Conservation (phyloP, 306 rosid species). For the barrel medic (Medicago truncatula) region DNA sequence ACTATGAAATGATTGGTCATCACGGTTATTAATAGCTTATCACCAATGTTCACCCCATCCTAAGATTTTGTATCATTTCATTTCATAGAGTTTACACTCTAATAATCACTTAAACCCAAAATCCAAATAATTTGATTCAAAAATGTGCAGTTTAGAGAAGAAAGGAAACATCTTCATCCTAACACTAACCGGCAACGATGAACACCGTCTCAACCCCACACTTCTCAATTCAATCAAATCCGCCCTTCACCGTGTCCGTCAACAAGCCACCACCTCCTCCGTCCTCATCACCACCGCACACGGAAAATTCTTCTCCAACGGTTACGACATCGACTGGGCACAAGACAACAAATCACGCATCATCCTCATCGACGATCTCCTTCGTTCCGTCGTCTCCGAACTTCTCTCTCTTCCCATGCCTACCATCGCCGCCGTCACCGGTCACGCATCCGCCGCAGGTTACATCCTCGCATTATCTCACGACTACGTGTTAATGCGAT, state of each 20-base stretch:
- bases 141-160: conserved; percentile 75
- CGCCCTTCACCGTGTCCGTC: conserved; percentile 60
- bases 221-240: conserved; percentile 62
- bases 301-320: conserved; percentile 93
- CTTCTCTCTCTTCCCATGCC: conserved; percentile 79
- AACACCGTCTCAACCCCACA: conserved; percentile 78
- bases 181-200: conserved; percentile 63
- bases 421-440: conserved; percentile 77
- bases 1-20: not conserved
- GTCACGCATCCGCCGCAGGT: conserved; percentile 93
- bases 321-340: conserved; percentile 76
- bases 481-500: conserved; percentile 75
- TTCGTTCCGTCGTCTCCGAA: conserved; percentile 56
- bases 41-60: not conserved
- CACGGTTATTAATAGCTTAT: not conserved
- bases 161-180: conserved; percentile 68
- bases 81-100: not conserved
- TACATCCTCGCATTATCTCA: conserved; percentile 67
- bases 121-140: not conserved
- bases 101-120: not conserved
- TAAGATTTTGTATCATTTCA: not conserved
- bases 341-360: conserved; percentile 33
- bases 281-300: conserved; percentile 83
- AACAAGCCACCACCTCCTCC: conserved; percentile 53
- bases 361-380: conserved; percentile 46